Evolutionary conservation across 176 grass and related monocot species (phyloP).

Genomic region (Melocanna baccifera): DNA sequence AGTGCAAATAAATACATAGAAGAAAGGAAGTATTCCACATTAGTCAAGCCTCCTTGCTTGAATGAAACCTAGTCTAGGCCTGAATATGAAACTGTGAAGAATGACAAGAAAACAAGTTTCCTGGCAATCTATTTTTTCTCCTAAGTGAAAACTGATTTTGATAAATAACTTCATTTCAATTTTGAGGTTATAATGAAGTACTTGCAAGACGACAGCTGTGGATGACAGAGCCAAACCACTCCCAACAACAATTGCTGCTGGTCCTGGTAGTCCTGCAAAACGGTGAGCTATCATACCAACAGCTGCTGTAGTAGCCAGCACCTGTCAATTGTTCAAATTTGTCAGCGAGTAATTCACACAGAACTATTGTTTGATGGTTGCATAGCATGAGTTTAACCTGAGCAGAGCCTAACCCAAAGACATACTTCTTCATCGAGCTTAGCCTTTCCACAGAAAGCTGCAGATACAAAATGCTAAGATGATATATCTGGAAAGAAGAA

Average conservation of each 20-base stretch:
- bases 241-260: slow-evolving; percentile 90
- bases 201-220: slow-evolving; percentile 96
- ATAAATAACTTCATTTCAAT: background rate
- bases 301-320: slow-evolving; percentile 74
- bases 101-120: slow-evolving; percentile 3
- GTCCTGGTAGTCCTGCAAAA: slow-evolving; percentile 63
- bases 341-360: slow-evolving; percentile 17
- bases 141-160: slow-evolving; percentile 14
- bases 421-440: slow-evolving; percentile 99
- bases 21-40: slow-evolving; percentile 6
- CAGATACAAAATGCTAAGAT: slow-evolving; percentile 30
- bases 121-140: background rate
- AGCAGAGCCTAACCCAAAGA: slow-evolving; percentile 94
- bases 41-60: background rate
- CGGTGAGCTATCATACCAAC: slow-evolving; percentile 77
- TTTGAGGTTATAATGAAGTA: slow-evolving; percentile 32
- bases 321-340: slow-evolving; percentile 47
- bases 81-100: background rate
- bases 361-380: slow-evolving; percentile 31
- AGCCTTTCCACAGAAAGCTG: slow-evolving; percentile 98
- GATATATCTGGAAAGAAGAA: slow-evolving; percentile 13
- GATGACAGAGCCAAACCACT: slow-evolving; percentile 95
- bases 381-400: slow-evolving; percentile 51
- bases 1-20: slow-evolving; percentile 2
- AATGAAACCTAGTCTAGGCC: background rate